Evolutionary conservation across 2,329 filamentous ascomycete genomes (phyloP).

Genomic region (Coniochaeta hoffmannii): DNA sequence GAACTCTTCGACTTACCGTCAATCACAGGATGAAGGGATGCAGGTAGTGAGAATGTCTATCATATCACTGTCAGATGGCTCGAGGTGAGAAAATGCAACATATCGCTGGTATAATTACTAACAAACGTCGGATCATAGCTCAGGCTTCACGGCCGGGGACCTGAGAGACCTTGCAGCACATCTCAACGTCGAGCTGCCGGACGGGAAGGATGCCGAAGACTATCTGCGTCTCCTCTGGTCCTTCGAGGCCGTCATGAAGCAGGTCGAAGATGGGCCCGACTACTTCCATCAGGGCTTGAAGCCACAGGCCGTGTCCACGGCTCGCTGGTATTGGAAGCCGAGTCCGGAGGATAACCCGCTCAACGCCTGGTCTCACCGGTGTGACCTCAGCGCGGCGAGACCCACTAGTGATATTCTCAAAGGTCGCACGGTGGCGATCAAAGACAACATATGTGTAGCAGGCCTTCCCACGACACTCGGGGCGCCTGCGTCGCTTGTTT

Average conservation of each 20-base stretch:
- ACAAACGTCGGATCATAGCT: constrained; percentile 3
- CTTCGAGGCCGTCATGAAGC: constrained; percentile 18
- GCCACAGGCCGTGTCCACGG: constrained; percentile 7
- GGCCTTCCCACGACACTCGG: constrained; percentile 19
- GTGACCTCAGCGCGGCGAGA: constrained; percentile 14
- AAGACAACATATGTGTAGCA: constrained; percentile 22
- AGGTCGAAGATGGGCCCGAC: constrained; percentile 17
- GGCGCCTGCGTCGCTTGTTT: constrained; percentile 6
- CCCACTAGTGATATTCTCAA: background rate
- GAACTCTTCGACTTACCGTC: too few species aligned
- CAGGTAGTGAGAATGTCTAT: constrained; percentile 13
- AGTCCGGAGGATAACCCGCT: constrained; percentile 18
- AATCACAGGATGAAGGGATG: too few species aligned
- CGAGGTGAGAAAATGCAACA: constrained; percentile 1
- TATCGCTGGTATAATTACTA: background rate
- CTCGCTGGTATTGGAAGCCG: constrained; percentile 16
- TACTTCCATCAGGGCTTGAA: constrained; percentile 17
- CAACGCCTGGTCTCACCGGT: constrained; percentile 27
- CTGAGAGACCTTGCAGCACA: constrained; percentile 12
- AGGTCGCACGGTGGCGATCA: constrained; percentile 11
- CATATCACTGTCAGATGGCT: constrained; percentile 9
- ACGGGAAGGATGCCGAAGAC: constrained; percentile 17
- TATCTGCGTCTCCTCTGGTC: constrained; percentile 19
- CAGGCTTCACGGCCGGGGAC: constrained; percentile 8
- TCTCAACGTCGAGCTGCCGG: constrained; percentile 9